Evolutionary conservation across 2,329 filamentous ascomycete species (phyloP).

Genomic region (Albophoma yamanashiensis): DNA sequence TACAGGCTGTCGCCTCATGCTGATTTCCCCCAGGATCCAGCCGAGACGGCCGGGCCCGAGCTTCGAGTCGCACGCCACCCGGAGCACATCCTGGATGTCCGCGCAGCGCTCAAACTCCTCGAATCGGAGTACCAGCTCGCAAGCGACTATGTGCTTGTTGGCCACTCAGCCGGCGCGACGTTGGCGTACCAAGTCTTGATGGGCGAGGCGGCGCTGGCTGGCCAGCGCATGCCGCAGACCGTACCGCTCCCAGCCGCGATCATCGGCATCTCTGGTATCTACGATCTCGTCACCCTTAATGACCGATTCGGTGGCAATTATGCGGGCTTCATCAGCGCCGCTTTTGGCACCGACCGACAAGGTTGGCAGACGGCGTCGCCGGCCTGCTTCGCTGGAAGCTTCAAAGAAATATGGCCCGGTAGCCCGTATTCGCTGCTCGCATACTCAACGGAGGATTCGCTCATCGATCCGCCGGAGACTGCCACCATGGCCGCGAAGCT

Average conservation of each 20-base stretch:
- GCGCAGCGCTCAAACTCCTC: slow-evolving; percentile 38
- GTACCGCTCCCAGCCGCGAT: slow-evolving; percentile 37
- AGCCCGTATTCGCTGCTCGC: slow-evolving; percentile 27
- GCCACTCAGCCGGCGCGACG: slow-evolving; percentile 54
- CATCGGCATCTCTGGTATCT: slow-evolving; percentile 56
- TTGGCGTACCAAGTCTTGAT: slow-evolving; percentile 51
- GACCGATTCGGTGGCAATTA: slow-evolving; percentile 38
- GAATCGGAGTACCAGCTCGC: slow-evolving; percentile 32
- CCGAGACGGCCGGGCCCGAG: slow-evolving; percentile 13
- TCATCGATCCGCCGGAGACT: slow-evolving; percentile 47
- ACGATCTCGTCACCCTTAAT: slow-evolving; percentile 48
- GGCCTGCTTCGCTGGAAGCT: slow-evolving; percentile 29
- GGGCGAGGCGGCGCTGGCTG: slow-evolving; percentile 21
- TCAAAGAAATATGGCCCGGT: slow-evolving; percentile 25
- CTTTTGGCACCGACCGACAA: slow-evolving; percentile 44
- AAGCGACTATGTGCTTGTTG: slow-evolving; percentile 44
- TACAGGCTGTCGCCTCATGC: slow-evolving; percentile 49
- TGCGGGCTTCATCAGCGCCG: slow-evolving; percentile 42
- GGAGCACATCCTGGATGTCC: slow-evolving; percentile 47
- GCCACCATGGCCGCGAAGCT: slow-evolving; percentile 43
- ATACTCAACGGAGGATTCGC: slow-evolving; percentile 35
- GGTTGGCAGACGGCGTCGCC: slow-evolving; percentile 49
- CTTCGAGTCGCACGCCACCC: slow-evolving; percentile 42
- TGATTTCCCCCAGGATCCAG: slow-evolving; percentile 25
- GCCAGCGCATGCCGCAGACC: slow-evolving; percentile 5